These are phyloP conservation scores for Chaetomium sp. DNA, from an alignment of 2,329 filamentous ascomycete species.

Conservation along the genomic window DNA sequence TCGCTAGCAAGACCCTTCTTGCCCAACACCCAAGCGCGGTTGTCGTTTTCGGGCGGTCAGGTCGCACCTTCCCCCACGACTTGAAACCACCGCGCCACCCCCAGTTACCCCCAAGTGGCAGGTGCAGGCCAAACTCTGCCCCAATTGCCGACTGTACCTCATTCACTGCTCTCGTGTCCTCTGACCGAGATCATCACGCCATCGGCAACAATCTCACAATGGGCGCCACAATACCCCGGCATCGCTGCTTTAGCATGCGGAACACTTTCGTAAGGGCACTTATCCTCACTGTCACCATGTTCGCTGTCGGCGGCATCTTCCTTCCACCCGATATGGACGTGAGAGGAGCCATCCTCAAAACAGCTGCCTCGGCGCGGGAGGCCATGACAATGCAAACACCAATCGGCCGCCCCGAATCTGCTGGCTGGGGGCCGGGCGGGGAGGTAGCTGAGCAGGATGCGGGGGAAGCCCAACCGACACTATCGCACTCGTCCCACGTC, in stretches of 20 bases:
- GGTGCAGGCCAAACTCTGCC: neutral
- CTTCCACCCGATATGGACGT: slow-evolving; percentile 49
- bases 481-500: slow-evolving; percentile 39
- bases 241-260: slow-evolving; percentile 53
- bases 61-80: neutral
- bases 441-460: slow-evolving; percentile 14
- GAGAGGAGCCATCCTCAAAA: slow-evolving; percentile 46
- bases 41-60: neutral
- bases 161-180: neutral
- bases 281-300: slow-evolving; percentile 47
- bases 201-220: slow-evolving; percentile 17
- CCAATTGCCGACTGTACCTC: neutral
- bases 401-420: slow-evolving; percentile 25
- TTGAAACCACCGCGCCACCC: neutral
- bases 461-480: slow-evolving; percentile 49
- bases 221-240: slow-evolving; percentile 31
- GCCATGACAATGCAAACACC: slow-evolving; percentile 38
- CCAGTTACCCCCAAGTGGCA: neutral
- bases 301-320: slow-evolving; percentile 47
- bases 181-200: neutral
- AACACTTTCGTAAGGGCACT: slow-evolving; percentile 52
- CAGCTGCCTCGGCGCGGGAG: slow-evolving; percentile 42
- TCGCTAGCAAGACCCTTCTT: neutral
- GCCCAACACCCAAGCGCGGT: neutral
- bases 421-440: slow-evolving; percentile 16